A percentile compares a stretch with the other conserved stretches of the same genome.
phyloP scores from a whole-genome alignment of 73 alveolate species.

The Tetrahymena thermophila region DNA sequence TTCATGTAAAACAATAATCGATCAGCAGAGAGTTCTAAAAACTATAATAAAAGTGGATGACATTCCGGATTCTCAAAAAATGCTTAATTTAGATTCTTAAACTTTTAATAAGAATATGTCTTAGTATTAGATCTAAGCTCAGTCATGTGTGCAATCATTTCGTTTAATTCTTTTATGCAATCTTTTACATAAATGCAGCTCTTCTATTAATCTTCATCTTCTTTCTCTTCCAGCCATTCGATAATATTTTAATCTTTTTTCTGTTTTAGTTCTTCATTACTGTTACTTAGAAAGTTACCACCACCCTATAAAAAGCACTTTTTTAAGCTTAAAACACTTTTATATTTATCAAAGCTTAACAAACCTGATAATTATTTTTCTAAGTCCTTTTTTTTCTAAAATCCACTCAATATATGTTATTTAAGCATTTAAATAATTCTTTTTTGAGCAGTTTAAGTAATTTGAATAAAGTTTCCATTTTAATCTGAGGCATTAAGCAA shows the following conservation, averaged over 20 bases:
- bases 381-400: not conserved
- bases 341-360: no score
- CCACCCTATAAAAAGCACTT: not conserved
- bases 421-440: no score
- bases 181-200: not conserved
- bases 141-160: not conserved
- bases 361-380: not conserved
- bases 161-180: not conserved
- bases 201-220: not conserved
- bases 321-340: not conserved
- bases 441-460: not conserved
- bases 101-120: not conserved
- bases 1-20: not conserved
- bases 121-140: not conserved
- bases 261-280: not conserved
- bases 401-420: not conserved
- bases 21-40: not conserved
- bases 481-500: not conserved
- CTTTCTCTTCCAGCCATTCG: not conserved
- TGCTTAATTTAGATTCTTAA: not conserved
- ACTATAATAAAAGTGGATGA: not conserved
- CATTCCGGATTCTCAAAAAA: not conserved
- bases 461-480: not conserved
- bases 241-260: not conserved
- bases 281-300: not conserved